Evolutionary conservation across 768 basidiomycete species (phyloP).

Genomic region (Lactarius vividus): DNA sequence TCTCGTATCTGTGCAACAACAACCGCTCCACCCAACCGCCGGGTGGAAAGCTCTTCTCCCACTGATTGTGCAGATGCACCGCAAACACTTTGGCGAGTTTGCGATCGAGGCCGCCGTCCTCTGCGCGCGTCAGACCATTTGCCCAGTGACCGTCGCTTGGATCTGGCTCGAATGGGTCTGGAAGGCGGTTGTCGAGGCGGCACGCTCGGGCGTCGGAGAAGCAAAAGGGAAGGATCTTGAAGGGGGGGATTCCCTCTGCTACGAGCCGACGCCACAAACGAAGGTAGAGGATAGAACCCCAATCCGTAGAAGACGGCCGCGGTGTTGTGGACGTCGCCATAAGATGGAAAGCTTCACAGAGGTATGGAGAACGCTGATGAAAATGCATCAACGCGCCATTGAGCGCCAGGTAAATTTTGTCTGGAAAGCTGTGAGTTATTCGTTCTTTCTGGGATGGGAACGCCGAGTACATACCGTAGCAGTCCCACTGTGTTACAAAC

Average conservation of each 20-base stretch:
- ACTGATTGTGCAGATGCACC: slow-evolving; percentile 94
- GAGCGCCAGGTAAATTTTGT: slow-evolving; percentile 35
- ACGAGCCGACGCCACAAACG: slow-evolving; percentile 88
- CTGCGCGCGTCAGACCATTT: slow-evolving; percentile 57
- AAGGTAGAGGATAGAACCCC: slow-evolving; percentile 90
- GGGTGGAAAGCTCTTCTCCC: slow-evolving; percentile 82
- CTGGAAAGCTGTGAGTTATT: slow-evolving; percentile 11
- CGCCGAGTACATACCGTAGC: slow-evolving; percentile 66
- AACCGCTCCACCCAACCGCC: slow-evolving; percentile 87
- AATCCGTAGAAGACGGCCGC: slow-evolving; percentile 78
- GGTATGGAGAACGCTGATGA: slow-evolving; percentile 84
- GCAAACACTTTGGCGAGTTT: slow-evolving; percentile 73
- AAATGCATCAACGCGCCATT: slow-evolving; percentile 98
- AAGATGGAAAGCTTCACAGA: slow-evolving; percentile 90
- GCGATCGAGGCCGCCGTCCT: slow-evolving; percentile 60
- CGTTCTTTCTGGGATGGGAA: too few species aligned
- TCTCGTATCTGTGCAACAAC: slow-evolving; percentile 63
- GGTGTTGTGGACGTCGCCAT: slow-evolving; percentile 72
- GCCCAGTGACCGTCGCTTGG: slow-evolving; percentile 60
- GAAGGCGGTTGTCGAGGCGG: slow-evolving; percentile 88
- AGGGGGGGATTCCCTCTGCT: slow-evolving; percentile 68
- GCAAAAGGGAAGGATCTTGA: slow-evolving; percentile 93
- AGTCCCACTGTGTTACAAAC: slow-evolving; percentile 99
- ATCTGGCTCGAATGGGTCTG: slow-evolving; percentile 72
- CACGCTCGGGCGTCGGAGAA: slow-evolving; percentile 91